phyloP scores from a whole-genome alignment of 805 yeast genomes.

The Hanseniaspora thailandica region DNA sequence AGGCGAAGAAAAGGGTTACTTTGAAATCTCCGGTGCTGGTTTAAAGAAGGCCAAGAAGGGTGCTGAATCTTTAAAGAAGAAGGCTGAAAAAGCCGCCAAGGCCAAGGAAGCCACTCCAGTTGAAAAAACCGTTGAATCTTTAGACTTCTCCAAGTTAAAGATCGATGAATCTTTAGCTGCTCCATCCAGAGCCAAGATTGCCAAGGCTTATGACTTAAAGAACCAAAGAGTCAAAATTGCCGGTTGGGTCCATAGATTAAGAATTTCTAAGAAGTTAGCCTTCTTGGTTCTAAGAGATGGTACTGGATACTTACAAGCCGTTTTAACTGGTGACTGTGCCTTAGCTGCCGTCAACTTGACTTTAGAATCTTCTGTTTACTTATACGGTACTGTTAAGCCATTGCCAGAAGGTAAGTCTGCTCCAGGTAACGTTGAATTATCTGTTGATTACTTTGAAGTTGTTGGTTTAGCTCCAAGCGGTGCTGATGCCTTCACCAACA shows the following conservation, averaged over 20 bases:
- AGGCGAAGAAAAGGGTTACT: constrained; percentile 32
- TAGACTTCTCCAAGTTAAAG: constrained; percentile 51
- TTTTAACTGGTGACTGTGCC: constrained; percentile 82
- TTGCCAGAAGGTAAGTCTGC: constrained; percentile 95
- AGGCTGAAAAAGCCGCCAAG: constrained; percentile 40
- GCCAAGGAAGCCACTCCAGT: constrained; percentile 40
- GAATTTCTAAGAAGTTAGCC: constrained; percentile 83
- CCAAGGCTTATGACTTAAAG: constrained; percentile 40
- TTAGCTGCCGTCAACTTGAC: constrained; percentile 79
- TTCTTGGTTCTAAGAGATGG: constrained; percentile 93
- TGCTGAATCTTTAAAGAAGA: constrained; percentile 78
- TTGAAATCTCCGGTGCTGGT: constrained; percentile 71
- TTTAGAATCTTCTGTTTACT: constrained; percentile 68
- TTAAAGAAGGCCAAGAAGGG: constrained; percentile 94
- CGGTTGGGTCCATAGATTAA: constrained; percentile 95
- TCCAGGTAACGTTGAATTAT: constrained; percentile 92
- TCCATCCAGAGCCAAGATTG: constrained; percentile 59
- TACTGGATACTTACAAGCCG: constrained; percentile 77
- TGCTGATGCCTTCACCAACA: constrained; percentile 88
- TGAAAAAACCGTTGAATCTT: constrained; percentile 63
- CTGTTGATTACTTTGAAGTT: constrained; percentile 79
- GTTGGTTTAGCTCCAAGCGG: constrained; percentile 94
- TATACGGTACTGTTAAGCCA: constrained; percentile 69
- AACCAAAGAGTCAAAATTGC: constrained; percentile 64
- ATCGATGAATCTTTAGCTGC: constrained; percentile 64